These are phyloP conservation scores for Sporothrix mexicana DNA, from an alignment of 2,329 filamentous ascomycete genomes.

Conservation along the genomic window DNA sequence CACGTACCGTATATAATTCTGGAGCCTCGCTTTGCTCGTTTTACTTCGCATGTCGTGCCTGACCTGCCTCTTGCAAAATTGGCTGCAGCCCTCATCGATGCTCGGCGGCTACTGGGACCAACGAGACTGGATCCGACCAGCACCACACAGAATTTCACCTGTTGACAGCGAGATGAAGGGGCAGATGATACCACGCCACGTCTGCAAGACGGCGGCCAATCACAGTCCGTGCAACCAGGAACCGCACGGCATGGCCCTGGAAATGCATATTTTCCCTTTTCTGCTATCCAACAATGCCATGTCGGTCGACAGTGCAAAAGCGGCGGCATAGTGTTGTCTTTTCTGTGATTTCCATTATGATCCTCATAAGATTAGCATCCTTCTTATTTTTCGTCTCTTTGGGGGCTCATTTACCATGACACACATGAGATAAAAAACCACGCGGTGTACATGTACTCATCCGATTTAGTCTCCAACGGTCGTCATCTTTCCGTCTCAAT, in stretches of 20 bases:
- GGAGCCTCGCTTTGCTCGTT: not conserved
- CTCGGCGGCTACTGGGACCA: slow-evolving; percentile 27
- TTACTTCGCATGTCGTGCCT: slow-evolving; percentile 2
- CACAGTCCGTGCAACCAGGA: not conserved
- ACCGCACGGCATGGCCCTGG: slow-evolving; percentile 15
- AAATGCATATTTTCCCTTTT: not conserved
- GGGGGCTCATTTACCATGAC: not conserved
- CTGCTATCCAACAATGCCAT: slow-evolving; percentile 11
- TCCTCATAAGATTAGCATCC: not conserved
- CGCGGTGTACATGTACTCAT: too few species aligned
- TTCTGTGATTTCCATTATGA: not conserved
- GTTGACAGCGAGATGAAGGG: slow-evolving; percentile 25
- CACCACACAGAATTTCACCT: not conserved
- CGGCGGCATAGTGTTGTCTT: not conserved
- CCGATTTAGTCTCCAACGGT: not conserved
- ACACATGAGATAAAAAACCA: not conserved
- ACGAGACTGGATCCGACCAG: not conserved
- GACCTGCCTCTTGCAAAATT: not conserved
- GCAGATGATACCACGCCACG: not conserved
- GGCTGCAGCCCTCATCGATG: slow-evolving; percentile 13
- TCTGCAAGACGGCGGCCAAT: not conserved
- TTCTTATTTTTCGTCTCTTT: not conserved
- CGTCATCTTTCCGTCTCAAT: not conserved
- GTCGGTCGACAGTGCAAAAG: not conserved
- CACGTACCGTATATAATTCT: not conserved